Evolutionary conservation across 2,329 filamentous ascomycete species (phyloP).

Genomic region (Diplodia mutila): DNA sequence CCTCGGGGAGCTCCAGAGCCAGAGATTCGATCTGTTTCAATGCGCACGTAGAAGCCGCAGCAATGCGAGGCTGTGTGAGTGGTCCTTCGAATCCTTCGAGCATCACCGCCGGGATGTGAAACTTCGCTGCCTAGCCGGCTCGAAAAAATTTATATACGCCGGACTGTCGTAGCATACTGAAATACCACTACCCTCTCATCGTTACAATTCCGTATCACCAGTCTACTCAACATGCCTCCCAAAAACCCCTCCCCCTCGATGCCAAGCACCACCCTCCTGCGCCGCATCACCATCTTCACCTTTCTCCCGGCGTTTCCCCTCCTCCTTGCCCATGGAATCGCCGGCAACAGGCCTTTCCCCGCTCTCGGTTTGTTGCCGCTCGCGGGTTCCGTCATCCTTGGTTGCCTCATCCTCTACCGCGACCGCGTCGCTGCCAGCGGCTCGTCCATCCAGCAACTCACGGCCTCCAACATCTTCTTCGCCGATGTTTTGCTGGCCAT

Average conservation of each 20-base stretch:
- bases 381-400: slow-evolving; percentile 1
- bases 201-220: background rate
- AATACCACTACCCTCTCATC: background rate
- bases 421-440: slow-evolving; percentile 4
- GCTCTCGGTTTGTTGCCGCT: slow-evolving; percentile 12
- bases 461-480: slow-evolving; percentile 7
- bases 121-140: background rate
- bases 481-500: background rate
- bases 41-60: background rate
- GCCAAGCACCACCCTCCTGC: background rate
- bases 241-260: background rate
- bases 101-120: background rate
- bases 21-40: background rate
- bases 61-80: background rate
- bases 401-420: background rate
- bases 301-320: slow-evolving; percentile 1
- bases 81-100: background rate
- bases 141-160: background rate
- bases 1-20: background rate
- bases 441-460: slow-evolving; percentile 3
- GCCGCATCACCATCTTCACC: background rate
- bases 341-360: background rate
- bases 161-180: too few relatives aligned
- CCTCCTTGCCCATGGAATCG: slow-evolving; percentile 13
- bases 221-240: background rate